These are phyloP conservation scores for Paecilomyces fulvus DNA, from an alignment of 2,329 filamentous ascomycete genomes.

Conservation along the genomic window DNA sequence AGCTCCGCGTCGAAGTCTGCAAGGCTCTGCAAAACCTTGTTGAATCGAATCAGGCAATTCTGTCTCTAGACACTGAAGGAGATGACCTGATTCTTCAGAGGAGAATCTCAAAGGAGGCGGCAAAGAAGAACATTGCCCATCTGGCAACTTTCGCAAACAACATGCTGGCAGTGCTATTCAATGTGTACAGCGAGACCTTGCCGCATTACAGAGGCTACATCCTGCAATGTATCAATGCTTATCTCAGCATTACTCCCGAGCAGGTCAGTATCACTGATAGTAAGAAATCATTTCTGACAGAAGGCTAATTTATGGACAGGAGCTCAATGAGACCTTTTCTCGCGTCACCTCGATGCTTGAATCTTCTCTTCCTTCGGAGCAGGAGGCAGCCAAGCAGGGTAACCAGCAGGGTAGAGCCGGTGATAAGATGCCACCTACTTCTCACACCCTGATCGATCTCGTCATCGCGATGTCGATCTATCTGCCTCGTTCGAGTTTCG, in stretches of 20 bases:
- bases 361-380: conserved; percentile 53
- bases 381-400: conserved; percentile 55
- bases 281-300: too few species aligned
- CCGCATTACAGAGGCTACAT: conserved; percentile 88
- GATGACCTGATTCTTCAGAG: conserved; percentile 70
- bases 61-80: conserved; percentile 57
- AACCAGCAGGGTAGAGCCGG: conserved; percentile 57
- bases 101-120: conserved; percentile 65
- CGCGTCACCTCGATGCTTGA: conserved; percentile 81
- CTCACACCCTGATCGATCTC: conserved; percentile 91
- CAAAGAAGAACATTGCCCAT: conserved; percentile 72
- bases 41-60: conserved; percentile 81
- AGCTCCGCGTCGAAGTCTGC: conserved; percentile 80
- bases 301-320: conserved; percentile 33
- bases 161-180: conserved; percentile 93
- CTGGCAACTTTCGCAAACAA: conserved; percentile 74
- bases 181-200: conserved; percentile 94
- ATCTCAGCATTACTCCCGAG: conserved; percentile 76
- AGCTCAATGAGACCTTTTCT: conserved; percentile 80
- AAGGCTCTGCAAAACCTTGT: conserved; percentile 76
- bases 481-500: conserved; percentile 77
- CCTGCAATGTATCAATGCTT: conserved; percentile 88
- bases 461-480: conserved; percentile 95
- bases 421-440: conserved; percentile 78
- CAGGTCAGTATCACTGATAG: conserved; percentile 29